A percentile compares a stretch with the other conserved stretches of the same genome.
Conservation (phyloP, 176 grass and related monocot species). For the Tuctoria greenei region DNA sequence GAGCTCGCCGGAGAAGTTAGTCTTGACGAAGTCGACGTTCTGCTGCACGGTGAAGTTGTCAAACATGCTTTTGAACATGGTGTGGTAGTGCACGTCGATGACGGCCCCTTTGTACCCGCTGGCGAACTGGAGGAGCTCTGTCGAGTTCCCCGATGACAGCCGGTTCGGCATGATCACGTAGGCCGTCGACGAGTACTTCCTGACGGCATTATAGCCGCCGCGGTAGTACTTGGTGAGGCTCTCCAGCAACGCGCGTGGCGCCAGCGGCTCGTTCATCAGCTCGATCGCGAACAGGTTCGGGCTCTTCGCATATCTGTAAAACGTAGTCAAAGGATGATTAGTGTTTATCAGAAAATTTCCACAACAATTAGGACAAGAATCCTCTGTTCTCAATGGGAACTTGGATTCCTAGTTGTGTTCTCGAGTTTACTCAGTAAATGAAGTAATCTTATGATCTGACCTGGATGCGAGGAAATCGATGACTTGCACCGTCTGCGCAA, state of each 20-base stretch:
- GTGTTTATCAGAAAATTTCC: not conserved
- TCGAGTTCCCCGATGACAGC: conserved; percentile 1
- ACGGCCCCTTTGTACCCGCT: conserved; percentile 4
- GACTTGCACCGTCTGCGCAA: conserved; percentile 48
- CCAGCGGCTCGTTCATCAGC: conserved; percentile 71
- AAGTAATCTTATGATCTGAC: not conserved
- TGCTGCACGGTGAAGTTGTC: conserved; percentile 38
- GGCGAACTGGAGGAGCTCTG: conserved; percentile 48
- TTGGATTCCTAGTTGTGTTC: not conserved
- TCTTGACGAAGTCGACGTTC: conserved; percentile 54
- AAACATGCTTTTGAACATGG: conserved; percentile 38
- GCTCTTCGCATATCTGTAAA: conserved; percentile 48
- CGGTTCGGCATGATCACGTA: conserved; percentile 82
- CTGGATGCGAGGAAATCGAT: conserved; percentile 64
- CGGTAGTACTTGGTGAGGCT: conserved; percentile 64
- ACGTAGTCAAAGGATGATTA: not conserved
- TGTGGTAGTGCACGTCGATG: conserved; percentile 66
- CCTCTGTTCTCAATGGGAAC: not conserved
- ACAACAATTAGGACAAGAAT: not conserved
- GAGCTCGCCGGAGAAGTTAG: conserved; percentile 27
- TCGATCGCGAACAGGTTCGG: conserved; percentile 54
- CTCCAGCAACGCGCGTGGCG: conserved; percentile 35
- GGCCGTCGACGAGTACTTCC: conserved; percentile 40
- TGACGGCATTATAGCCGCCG: conserved; percentile 55
- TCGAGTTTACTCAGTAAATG: not conserved